Evolutionary conservation across 352 stramenopile genomes (phyloP), one percentile per base, ranked within the genome.

Genomic region (Phytophthora citrophthora): DNA sequence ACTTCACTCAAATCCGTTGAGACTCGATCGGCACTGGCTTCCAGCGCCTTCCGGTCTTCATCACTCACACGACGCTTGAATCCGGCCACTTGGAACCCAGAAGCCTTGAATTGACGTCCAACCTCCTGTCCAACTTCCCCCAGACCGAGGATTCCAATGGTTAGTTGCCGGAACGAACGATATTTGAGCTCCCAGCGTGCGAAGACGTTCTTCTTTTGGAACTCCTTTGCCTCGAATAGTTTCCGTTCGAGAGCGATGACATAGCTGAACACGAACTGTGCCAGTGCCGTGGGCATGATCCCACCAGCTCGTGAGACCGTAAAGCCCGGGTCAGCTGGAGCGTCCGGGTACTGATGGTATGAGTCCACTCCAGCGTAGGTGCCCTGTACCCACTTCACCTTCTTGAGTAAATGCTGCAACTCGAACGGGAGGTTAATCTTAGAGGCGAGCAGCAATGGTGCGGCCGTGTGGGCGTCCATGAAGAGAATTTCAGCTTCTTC

Each of bases 101-200:
- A 76, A 0, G 57, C 61, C 43, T 84, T 91, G 47, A 88, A 47
- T 20, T 72, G 62, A 12, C 60, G 71, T 15, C 79, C 82, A 41
- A 89, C 86, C 40, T 76, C 77, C 50, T 88, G 75, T 32, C 82
- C 82, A 20, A 91, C 80, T 18, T 87, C 77, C 11, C 81, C 82
- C 5, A 91, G 65, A 1, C 82, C 82, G 20, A 91, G 71, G 18
- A 91, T 76, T 2, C 79, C 79, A 15, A 91, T 61, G 3, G 77
- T 89, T 41, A 91, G 23, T 8, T 77, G 41, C 5, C 57, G 61
- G 47, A 72, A 84, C 2, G 72, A 72, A 8, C 72, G 74, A 50
- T 83, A 83, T 26, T 67, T 71, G 23, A 81, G 62, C 16, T 78
- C 55, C 47, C 51, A 61, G 44, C 74, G 71, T n/a, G 51, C 72